Evolutionary conservation across 1,284 basidiomycete species (phyloP).

Genomic region (Limonomyces culmigenus): DNA sequence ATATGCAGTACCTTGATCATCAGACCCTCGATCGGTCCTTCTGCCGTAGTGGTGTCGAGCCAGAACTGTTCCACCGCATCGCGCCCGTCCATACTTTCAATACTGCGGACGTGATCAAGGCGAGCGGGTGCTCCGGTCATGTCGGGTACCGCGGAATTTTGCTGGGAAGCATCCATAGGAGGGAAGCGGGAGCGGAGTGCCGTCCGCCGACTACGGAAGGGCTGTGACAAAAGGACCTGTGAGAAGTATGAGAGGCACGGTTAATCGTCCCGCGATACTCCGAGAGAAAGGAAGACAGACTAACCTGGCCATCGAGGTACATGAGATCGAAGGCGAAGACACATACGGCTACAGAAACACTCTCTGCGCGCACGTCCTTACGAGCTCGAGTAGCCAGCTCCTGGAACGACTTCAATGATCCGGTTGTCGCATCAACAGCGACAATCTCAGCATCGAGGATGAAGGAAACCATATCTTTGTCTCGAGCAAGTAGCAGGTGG

Average conservation of each 20-base stretch:
- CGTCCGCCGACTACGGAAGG: constrained; percentile 60
- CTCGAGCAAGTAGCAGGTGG: constrained; percentile 23
- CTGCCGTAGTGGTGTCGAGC: constrained; percentile 60
- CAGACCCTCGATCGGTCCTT: constrained; percentile 76
- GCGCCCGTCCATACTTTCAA: constrained; percentile 52
- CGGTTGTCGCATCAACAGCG: constrained; percentile 51
- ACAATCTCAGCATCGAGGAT: constrained; percentile 78
- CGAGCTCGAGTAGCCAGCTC: constrained; percentile 74
- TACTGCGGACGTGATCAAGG: constrained; percentile 64
- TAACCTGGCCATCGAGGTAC: constrained; percentile 67
- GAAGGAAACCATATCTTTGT: constrained; percentile 45
- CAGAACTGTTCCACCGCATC: constrained; percentile 67
- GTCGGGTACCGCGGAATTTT: too few species aligned
- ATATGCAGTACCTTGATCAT: constrained; percentile 68
- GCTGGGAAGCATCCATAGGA: too few species aligned
- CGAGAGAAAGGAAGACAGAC: constrained; percentile 8
- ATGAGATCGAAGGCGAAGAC: constrained; percentile 88
- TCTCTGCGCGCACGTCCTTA: constrained; percentile 68
- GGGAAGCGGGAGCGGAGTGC: constrained; percentile 46
- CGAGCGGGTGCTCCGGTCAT: constrained; percentile 40
- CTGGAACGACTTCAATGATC: constrained; percentile 67
- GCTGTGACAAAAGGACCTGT: constrained; percentile 51
- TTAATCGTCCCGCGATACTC: neutral
- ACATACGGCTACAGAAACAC: constrained; percentile 73
- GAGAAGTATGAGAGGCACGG: constrained; percentile 3